Evolutionary conservation across 306 rosid species (phyloP).

Genomic region (Gastrolobium bilobum): DNA sequence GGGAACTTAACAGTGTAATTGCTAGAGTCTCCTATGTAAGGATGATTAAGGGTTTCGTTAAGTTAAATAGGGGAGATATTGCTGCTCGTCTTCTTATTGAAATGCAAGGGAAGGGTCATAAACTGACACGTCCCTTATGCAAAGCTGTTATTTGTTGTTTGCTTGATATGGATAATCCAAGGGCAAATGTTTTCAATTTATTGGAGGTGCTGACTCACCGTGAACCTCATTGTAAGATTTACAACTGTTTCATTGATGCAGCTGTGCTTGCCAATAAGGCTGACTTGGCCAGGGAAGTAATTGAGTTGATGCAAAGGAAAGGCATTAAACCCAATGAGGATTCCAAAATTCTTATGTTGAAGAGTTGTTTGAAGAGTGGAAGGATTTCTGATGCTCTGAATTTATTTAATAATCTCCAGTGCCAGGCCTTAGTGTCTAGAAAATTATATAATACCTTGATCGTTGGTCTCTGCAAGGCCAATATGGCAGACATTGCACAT

Average conservation of each 20-base stretch:
- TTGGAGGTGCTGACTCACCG: constrained; percentile 64
- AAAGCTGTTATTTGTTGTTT: constrained; percentile 64
- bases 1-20: constrained; percentile 53
- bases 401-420: constrained; percentile 59
- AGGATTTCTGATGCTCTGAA: constrained; percentile 70
- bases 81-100: constrained; percentile 83
- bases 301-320: constrained; percentile 65
- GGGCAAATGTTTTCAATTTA: constrained; percentile 54
- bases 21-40: constrained; percentile 50
- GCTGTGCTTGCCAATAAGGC: constrained; percentile 65
- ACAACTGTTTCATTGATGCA: constrained; percentile 64
- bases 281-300: constrained; percentile 71
- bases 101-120: constrained; percentile 74
- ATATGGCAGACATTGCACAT: constrained; percentile 60
- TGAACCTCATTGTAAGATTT: constrained; percentile 40
- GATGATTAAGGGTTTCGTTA: constrained; percentile 66
- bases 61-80: constrained; percentile 64
- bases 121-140: constrained; percentile 39
- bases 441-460: constrained; percentile 58
- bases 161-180: constrained; percentile 65
- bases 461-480: constrained; percentile 63
- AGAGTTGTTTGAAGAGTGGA: constrained; percentile 58
- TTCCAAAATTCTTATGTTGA: constrained; percentile 60
- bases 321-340: constrained; percentile 56
- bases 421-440: constrained; percentile 48